Conservation (phyloP, 208 protist species). For the Naegleria gruberi region DNA sequence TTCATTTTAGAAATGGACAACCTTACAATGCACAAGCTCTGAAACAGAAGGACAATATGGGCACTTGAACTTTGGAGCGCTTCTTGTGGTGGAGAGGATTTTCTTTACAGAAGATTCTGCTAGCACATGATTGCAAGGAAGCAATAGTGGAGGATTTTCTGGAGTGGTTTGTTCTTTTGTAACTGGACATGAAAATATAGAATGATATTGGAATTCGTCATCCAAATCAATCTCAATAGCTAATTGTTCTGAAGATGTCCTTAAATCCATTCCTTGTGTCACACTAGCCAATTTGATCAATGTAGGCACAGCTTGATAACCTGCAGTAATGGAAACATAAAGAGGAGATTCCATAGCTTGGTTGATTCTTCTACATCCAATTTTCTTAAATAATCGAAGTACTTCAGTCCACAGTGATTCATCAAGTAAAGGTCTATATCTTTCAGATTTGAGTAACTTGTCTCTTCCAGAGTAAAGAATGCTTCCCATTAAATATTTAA, state of each 20-base stretch:
- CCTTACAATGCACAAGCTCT: neutral
- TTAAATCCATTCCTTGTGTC: neutral
- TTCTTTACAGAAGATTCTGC: conserved; percentile 26
- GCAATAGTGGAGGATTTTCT: conserved; percentile 33
- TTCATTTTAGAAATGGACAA: neutral
- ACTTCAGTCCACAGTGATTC: conserved; percentile 12
- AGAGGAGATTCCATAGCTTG: conserved; percentile 28
- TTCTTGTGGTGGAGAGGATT: conserved; percentile 8
- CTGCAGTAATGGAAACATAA: conserved; percentile 20
- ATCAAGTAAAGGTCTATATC: neutral
- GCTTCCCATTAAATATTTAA: conserved; percentile 33
- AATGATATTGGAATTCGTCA: conserved; percentile 35
- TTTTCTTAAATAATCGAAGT: neutral
- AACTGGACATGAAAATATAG: conserved; percentile 39
- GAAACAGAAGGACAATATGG: conserved; percentile 34
- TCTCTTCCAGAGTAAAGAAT: conserved; percentile 23
- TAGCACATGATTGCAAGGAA: conserved; percentile 32
- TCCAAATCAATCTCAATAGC: conserved; percentile 30
- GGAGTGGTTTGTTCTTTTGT: conserved; percentile 25
- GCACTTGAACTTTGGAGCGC: conserved; percentile 35
- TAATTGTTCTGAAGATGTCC: neutral
- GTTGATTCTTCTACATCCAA: conserved; percentile 5
- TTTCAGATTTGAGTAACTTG: conserved; percentile 1
- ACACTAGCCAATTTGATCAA: conserved; percentile 27
- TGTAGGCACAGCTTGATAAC: conserved; percentile 29